Percentiles rank a stretch among this genome's conserved stretches.
Conservation (phyloP, 441 rosid genomes). For the Erodium texanum region DNA sequence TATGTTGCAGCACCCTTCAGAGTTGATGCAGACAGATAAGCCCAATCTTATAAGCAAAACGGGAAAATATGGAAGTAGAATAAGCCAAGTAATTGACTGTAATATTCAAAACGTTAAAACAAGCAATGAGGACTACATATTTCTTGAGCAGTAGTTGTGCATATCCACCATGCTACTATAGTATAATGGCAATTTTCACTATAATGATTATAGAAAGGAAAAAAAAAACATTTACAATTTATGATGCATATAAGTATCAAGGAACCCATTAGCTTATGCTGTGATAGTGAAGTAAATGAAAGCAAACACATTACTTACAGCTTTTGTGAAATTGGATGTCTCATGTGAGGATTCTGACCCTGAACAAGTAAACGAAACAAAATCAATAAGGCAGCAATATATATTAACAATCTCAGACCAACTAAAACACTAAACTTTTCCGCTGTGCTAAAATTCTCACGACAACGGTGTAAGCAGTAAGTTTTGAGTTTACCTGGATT, state of each 20-base stretch:
- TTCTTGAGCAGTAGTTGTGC: not conserved
- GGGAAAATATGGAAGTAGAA: not conserved
- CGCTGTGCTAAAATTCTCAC: not conserved
- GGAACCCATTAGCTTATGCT: not conserved
- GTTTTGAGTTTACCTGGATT: slow-evolving; percentile 30
- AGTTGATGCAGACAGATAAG: slow-evolving; percentile 8
- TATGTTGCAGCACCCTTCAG: slow-evolving; percentile 75
- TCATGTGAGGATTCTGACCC: slow-evolving; percentile 33
- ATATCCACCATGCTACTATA: not conserved
- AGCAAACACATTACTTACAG: slow-evolving; percentile 45
- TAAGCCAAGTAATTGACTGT: not conserved
- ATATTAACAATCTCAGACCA: not conserved
- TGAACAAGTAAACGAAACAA: slow-evolving; percentile 18
- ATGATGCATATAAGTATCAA: too few relatives aligned
- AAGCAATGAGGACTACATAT: not conserved
- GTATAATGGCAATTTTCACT: not conserved
- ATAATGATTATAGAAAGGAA: not conserved
- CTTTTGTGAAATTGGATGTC: slow-evolving; percentile 26
- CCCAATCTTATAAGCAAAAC: not conserved
- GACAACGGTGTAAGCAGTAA: not conserved
- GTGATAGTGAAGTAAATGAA: slow-evolving; percentile 4
- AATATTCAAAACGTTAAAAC: not conserved
- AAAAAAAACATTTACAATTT: too few relatives aligned
- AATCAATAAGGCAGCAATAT: not conserved
- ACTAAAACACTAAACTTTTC: not conserved